Conservation (phyloP, 148 eudicot species). For the Fallopia convolvulus region DNA sequence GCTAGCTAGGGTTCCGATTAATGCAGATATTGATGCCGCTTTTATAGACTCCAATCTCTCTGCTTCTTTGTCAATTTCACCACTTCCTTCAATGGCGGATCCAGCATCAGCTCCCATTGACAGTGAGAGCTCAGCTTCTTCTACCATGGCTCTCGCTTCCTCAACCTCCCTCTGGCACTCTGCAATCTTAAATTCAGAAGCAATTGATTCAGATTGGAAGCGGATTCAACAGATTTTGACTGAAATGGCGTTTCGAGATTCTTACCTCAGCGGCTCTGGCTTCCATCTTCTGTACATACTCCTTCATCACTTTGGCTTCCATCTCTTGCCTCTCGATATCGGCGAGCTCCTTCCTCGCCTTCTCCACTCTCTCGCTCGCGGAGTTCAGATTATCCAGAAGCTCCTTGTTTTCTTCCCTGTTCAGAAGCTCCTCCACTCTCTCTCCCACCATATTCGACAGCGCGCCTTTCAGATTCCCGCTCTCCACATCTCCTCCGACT, state of each 20-base stretch:
- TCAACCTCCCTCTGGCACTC: slow-evolving; percentile 76
- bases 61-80: slow-evolving; percentile 25
- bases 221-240: not conserved
- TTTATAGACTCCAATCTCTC: slow-evolving; percentile 78
- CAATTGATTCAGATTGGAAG: not conserved
- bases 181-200: slow-evolving; percentile 52
- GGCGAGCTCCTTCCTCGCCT: slow-evolving; percentile 63
- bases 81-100: not conserved
- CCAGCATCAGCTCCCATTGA: slow-evolving; percentile 17
- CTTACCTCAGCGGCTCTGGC: slow-evolving; percentile 59
- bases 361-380: slow-evolving; percentile 65
- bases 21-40: slow-evolving; percentile 66
- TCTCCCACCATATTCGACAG: slow-evolving; percentile 58
- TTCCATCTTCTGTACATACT: slow-evolving; percentile 57
- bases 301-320: slow-evolving; percentile 52
- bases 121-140: slow-evolving; percentile 71
- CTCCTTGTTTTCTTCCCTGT: slow-evolving; percentile 60
- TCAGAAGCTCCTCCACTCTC: slow-evolving; percentile 51
- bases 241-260: not conserved
- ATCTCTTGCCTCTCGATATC: slow-evolving; percentile 63
- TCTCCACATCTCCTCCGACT: slow-evolving; percentile 13
- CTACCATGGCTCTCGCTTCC: slow-evolving; percentile 73
- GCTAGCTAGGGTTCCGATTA: slow-evolving; percentile 64
- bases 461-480: slow-evolving; percentile 23
- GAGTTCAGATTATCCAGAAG: slow-evolving; percentile 58